These are phyloP conservation scores for Coprinellus micaceus DNA, from an alignment of 768 basidiomycete species.

Conservation along the genomic window DNA sequence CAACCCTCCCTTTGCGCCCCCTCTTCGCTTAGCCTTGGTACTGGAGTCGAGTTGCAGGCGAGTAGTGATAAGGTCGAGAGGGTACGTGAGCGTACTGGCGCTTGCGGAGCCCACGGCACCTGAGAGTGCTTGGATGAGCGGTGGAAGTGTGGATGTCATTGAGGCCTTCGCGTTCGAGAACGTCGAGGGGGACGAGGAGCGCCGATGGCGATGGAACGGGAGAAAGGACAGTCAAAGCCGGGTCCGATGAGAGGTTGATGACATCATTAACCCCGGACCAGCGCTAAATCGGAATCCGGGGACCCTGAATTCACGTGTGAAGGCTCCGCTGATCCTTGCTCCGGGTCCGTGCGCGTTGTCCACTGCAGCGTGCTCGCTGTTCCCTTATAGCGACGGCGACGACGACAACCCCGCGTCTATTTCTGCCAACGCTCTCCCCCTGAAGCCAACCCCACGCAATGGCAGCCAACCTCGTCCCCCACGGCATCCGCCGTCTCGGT, in stretches of 20 bases:
- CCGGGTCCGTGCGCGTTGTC: slow-evolving; percentile 4
- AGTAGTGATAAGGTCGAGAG: slow-evolving; percentile 56
- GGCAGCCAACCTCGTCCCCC: slow-evolving; percentile 44
- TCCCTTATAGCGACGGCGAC: no score
- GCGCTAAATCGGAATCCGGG: neutral
- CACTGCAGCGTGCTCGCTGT: neutral
- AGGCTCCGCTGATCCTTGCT: slow-evolving; percentile 3
- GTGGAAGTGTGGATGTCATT: slow-evolving; percentile 60
- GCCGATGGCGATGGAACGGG: no score
- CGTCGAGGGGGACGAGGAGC: no score
- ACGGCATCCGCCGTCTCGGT: slow-evolving; percentile 72
- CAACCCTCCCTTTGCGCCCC: slow-evolving; percentile 29
- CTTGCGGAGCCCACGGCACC: slow-evolving; percentile 54
- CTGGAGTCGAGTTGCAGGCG: slow-evolving; percentile 41
- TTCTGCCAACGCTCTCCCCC: neutral
- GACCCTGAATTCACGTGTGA: slow-evolving; percentile 7
- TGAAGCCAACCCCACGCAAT: slow-evolving; percentile 25
- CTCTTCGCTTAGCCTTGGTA: slow-evolving; percentile 17
- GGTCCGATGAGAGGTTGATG: neutral
- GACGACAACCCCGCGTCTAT: no score
- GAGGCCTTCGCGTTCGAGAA: neutral
- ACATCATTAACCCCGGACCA: neutral
- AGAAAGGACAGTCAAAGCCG: neutral
- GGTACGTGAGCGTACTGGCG: slow-evolving; percentile 52
- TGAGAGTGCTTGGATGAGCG: slow-evolving; percentile 55